These are phyloP conservation scores for Metschnikowia dekortorum DNA, from an alignment of 805 yeast genomes.

Conservation along the genomic window DNA sequence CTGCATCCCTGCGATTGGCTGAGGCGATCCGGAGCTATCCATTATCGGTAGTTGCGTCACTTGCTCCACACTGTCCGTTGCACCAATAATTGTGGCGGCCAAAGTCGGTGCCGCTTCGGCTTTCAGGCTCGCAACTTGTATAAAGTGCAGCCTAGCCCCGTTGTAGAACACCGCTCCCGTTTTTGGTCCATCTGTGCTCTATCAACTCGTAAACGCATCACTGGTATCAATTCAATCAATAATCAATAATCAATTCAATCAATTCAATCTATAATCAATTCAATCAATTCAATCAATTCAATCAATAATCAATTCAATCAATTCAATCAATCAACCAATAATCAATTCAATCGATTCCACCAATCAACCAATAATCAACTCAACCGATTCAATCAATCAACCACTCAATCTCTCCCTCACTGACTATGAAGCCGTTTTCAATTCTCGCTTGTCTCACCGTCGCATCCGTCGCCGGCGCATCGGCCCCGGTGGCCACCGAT, in stretches of 20 bases:
- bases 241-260: too few species aligned
- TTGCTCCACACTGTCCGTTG: neutral
- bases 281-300: too few species aligned
- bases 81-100: neutral
- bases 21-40: neutral
- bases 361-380: too few species aligned
- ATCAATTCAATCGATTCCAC: too few species aligned
- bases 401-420: too few species aligned
- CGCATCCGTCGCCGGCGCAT: slow-evolving; percentile 13
- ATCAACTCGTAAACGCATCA: too few species aligned
- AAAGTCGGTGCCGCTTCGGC: neutral
- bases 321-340: too few species aligned
- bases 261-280: too few species aligned
- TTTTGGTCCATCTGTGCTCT: neutral
- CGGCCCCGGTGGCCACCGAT: slow-evolving; percentile 26
- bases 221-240: too few species aligned
- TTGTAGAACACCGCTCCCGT: neutral
- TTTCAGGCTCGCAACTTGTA: neutral
- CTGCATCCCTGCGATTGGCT: neutral
- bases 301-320: too few species aligned
- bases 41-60: neutral
- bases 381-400: too few species aligned
- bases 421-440: slow-evolving; percentile 7
- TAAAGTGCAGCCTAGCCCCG: neutral
- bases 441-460: slow-evolving; percentile 8